phyloP scores from a whole-genome alignment of 2,329 filamentous ascomycete genomes.

The Capronia americana region DNA sequence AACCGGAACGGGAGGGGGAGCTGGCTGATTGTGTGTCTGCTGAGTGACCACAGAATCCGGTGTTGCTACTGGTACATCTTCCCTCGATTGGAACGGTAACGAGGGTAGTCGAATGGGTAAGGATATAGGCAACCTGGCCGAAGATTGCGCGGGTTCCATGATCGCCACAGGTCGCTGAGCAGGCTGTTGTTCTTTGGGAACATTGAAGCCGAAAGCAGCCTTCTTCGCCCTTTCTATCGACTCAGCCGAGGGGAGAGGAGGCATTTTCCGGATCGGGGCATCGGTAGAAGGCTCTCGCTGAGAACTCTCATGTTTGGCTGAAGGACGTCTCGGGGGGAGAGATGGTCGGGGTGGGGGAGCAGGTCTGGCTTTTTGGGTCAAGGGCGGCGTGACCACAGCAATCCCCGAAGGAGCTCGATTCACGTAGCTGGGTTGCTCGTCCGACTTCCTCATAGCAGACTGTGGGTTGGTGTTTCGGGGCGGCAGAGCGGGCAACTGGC shows the following conservation, averaged over 20 bases:
- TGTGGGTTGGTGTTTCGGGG: slow-evolving; percentile 49
- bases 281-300: slow-evolving; percentile 31
- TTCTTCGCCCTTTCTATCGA: slow-evolving; percentile 47
- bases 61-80: slow-evolving; percentile 6
- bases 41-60: slow-evolving; percentile 13
- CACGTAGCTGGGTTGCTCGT: slow-evolving; percentile 48
- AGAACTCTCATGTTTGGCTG: slow-evolving; percentile 28
- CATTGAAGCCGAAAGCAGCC: slow-evolving; percentile 53
- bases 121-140: slow-evolving; percentile 7
- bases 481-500: slow-evolving; percentile 61
- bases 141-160: slow-evolving; percentile 13
- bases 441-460: slow-evolving; percentile 39
- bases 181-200: slow-evolving; percentile 30
- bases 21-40: slow-evolving; percentile 15
- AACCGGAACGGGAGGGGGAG: slow-evolving; percentile 59
- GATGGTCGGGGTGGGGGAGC: slow-evolving; percentile 29
- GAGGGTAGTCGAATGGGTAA: slow-evolving; percentile 5
- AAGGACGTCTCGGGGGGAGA: slow-evolving; percentile 38
- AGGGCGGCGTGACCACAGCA: slow-evolving; percentile 25
- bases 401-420: slow-evolving; percentile 47
- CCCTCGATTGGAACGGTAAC: background rate
- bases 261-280: slow-evolving; percentile 36
- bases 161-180: slow-evolving; percentile 35
- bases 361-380: slow-evolving; percentile 31
- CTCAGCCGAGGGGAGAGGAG: slow-evolving; percentile 45